Evolutionary conservation across 139 green algal genomes (phyloP).

Genomic region (Closterium sp.): DNA sequence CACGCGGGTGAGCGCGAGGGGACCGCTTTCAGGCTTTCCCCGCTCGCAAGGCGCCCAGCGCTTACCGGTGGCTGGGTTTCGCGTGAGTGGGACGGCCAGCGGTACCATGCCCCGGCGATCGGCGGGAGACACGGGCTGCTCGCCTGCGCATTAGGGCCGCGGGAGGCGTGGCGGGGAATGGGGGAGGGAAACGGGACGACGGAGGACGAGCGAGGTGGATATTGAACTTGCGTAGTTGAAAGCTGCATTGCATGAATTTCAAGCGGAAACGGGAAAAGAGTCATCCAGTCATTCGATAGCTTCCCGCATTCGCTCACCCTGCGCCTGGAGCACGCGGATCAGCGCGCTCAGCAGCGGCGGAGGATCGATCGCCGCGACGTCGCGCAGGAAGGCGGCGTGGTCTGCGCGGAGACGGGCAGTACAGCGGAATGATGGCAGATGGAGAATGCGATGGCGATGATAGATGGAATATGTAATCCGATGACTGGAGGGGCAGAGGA

Average conservation of each 20-base stretch:
- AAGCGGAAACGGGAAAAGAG: too few relatives aligned
- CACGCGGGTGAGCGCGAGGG: background rate
- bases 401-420: background rate
- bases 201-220: too few relatives aligned
- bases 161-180: too few relatives aligned
- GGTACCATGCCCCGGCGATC: constrained; percentile 37
- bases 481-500: too few relatives aligned
- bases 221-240: too few relatives aligned
- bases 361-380: constrained; percentile 17
- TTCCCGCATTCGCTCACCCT: background rate
- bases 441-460: background rate
- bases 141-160: background rate
- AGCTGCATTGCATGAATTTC: too few relatives aligned
- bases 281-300: too few relatives aligned
- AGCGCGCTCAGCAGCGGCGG: constrained; percentile 26
- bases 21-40: background rate
- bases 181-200: background rate
- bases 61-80: constrained; percentile 24
- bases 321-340: constrained; percentile 12
- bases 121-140: constrained; percentile 9
- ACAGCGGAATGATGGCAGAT: background rate
- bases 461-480: background rate
- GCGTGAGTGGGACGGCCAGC: constrained; percentile 27
- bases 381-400: constrained; percentile 10
- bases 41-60: background rate